Evolutionary conservation across 345 rosid genomes (phyloP).

Genomic region (thale cress (Arabidopsis thaliana)): DNA sequence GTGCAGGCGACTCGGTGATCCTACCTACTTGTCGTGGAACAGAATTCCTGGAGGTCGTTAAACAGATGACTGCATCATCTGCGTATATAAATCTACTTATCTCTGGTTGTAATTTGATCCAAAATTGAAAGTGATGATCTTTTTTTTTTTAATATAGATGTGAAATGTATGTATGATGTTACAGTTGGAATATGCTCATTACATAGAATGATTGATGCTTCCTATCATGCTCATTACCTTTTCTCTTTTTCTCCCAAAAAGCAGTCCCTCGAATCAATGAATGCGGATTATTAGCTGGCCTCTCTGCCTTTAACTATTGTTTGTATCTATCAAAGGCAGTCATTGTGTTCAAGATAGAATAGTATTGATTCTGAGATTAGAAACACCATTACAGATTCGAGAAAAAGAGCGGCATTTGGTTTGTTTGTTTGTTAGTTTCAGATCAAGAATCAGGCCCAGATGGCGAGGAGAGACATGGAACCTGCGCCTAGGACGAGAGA

Average conservation of each 20-base stretch:
- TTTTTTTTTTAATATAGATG: constrained; percentile 16
- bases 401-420: constrained; percentile 25
- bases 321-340: constrained; percentile 31
- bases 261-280: constrained; percentile 22
- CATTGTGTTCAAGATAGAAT: constrained; percentile 26
- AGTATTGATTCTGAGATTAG: constrained; percentile 44
- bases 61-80: constrained; percentile 22
- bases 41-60: constrained; percentile 69
- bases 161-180: constrained; percentile 29
- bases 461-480: constrained; percentile 72
- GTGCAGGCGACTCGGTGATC: constrained; percentile 93
- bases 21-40: constrained; percentile 94
- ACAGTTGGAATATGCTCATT: constrained; percentile 29
- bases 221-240: constrained; percentile 29
- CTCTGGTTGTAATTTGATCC: constrained; percentile 30
- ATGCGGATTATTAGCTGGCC: constrained; percentile 20
- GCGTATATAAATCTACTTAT: constrained; percentile 32
- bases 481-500: constrained; percentile 66
- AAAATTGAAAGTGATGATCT: constrained; percentile 25
- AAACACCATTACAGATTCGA: constrained; percentile 42
- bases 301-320: constrained; percentile 32
- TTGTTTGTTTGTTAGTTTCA: constrained; percentile 27
- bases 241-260: constrained; percentile 7
- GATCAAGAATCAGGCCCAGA: constrained; percentile 56
- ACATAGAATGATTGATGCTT: constrained; percentile 27